phyloP scores from a whole-genome alignment of 257 asterid species.

The Solanum lycopersicoides region DNA sequence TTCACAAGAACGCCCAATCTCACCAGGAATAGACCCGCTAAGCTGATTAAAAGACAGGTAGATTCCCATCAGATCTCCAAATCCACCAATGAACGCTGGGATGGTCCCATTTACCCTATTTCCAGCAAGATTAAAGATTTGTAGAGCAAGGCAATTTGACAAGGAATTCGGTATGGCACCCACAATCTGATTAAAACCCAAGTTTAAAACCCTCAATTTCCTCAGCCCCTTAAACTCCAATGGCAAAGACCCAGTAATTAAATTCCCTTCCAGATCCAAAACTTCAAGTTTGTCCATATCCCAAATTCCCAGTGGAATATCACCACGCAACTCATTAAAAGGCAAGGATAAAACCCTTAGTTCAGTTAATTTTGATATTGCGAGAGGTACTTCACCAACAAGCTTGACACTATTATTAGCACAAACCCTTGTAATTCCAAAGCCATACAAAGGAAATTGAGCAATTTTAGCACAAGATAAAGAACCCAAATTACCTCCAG shows the following conservation, averaged over 20 bases:
- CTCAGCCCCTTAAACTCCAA: slow-evolving; percentile 40
- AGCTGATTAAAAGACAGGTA: slow-evolving; percentile 81
- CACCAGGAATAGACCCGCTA: slow-evolving; percentile 51
- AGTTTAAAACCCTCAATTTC: slow-evolving; percentile 59
- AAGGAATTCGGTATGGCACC: slow-evolving; percentile 61
- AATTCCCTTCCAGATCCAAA: slow-evolving; percentile 91
- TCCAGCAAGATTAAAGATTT: slow-evolving; percentile 73
- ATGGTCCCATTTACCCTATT: slow-evolving; percentile 61
- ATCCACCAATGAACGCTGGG: slow-evolving; percentile 41
- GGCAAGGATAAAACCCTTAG: slow-evolving; percentile 69
- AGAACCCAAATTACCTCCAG: slow-evolving; percentile 59
- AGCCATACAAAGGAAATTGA: slow-evolving; percentile 72
- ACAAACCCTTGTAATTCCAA: slow-evolving; percentile 71
- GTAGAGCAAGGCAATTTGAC: slow-evolving; percentile 35
- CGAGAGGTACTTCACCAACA: slow-evolving; percentile 43
- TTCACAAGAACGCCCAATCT: slow-evolving; percentile 59
- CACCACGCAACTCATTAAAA: slow-evolving; percentile 71
- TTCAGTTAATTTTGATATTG: slow-evolving; percentile 48
- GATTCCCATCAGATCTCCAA: slow-evolving; percentile 54
- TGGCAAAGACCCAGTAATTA: slow-evolving; percentile 50
- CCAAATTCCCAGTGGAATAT: slow-evolving; percentile 62
- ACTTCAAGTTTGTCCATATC: slow-evolving; percentile 83
- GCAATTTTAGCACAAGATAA: slow-evolving; percentile 57
- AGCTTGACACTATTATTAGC: slow-evolving; percentile 19
- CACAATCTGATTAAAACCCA: slow-evolving; percentile 56